Evolutionary conservation across 441 rosid genomes (phyloP).

Genomic region (Arabidopsis hybrid): DNA sequence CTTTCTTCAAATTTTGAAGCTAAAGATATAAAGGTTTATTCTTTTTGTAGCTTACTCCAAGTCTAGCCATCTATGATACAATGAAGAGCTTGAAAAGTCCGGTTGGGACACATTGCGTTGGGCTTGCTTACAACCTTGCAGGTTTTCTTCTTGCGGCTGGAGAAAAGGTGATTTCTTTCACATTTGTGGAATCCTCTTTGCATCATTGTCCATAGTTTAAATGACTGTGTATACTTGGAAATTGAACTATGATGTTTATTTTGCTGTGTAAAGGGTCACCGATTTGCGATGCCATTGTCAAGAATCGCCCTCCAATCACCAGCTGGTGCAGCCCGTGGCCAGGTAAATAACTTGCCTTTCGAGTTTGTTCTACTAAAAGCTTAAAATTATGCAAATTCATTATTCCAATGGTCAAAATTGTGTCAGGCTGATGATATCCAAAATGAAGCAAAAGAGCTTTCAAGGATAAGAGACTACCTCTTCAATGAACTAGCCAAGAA

Average conservation of each 20-base stretch:
- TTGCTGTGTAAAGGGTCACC: slow-evolving; percentile 62
- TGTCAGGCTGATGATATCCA: slow-evolving; percentile 84
- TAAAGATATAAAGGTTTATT: slow-evolving; percentile 21
- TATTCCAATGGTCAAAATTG: neutral
- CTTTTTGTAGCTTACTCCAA: slow-evolving; percentile 72
- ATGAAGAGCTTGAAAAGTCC: slow-evolving; percentile 89
- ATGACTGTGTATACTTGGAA: neutral
- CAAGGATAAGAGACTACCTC: slow-evolving; percentile 79
- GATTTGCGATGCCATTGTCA: slow-evolving; percentile 80
- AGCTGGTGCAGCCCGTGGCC: slow-evolving; percentile 94
- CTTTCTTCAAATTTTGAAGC: slow-evolving; percentile 14
- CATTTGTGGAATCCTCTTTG: slow-evolving; percentile 2
- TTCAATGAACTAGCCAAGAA: slow-evolving; percentile 74
- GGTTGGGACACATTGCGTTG: slow-evolving; percentile 75
- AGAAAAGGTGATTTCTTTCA: slow-evolving; percentile 64
- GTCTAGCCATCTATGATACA: slow-evolving; percentile 84
- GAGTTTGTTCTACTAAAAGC: neutral
- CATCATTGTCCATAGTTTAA: neutral
- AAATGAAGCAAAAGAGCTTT: slow-evolving; percentile 88
- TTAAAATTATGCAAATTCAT: neutral
- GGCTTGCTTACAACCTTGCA: slow-evolving; percentile 81
- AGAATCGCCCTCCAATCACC: slow-evolving; percentile 80
- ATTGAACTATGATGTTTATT: neutral
- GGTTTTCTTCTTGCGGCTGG: slow-evolving; percentile 90
- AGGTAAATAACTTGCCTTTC: slow-evolving; percentile 52